Conservation (phyloP, 2,329 filamentous ascomycete genomes). For the Cladosporium sp. region DNA sequence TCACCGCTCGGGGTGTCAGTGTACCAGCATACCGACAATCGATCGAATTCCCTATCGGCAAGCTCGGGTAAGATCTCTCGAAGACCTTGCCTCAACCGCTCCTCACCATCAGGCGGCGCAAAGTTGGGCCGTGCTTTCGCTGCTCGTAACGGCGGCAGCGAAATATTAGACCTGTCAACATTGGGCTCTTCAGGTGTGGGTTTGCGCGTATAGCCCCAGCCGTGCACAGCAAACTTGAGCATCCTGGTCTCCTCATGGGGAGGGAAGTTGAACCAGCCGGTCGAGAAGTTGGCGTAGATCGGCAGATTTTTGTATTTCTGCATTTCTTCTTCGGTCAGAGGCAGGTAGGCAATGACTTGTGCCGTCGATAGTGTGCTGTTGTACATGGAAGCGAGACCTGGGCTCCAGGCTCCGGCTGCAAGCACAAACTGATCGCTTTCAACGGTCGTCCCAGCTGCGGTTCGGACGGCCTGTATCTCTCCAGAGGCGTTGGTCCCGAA, state of each 20-base stretch:
- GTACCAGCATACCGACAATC: conserved; percentile 45
- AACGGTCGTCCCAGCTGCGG: background rate
- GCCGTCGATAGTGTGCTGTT: conserved; percentile 55
- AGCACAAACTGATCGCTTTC: conserved; percentile 19
- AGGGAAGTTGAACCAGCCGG: conserved; percentile 65
- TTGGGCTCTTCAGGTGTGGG: conserved; percentile 29
- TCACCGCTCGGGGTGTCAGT: conserved; percentile 47
- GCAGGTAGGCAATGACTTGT: conserved; percentile 69
- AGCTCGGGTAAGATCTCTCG: conserved; percentile 10
- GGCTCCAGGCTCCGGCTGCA: conserved; percentile 23
- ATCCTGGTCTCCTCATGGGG: conserved; percentile 42
- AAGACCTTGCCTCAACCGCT: conserved; percentile 5
- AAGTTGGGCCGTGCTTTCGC: conserved; percentile 4
- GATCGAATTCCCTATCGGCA: conserved; percentile 33
- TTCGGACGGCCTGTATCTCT: background rate
- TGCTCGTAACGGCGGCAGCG: conserved; percentile 1
- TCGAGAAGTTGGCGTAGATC: conserved; percentile 61
- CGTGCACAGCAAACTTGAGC: conserved; percentile 40
- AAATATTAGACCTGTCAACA: conserved; percentile 1
- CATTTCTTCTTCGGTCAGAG: conserved; percentile 64
- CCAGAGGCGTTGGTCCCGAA: background rate
- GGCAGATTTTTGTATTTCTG: conserved; percentile 57
- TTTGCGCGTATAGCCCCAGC: conserved; percentile 39
- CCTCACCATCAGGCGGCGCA: conserved; percentile 4
- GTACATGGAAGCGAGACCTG: conserved; percentile 18